phyloP scores from a whole-genome alignment of 2,329 filamentous ascomycete genomes.

The Fonsecaea pedrosoi region DNA sequence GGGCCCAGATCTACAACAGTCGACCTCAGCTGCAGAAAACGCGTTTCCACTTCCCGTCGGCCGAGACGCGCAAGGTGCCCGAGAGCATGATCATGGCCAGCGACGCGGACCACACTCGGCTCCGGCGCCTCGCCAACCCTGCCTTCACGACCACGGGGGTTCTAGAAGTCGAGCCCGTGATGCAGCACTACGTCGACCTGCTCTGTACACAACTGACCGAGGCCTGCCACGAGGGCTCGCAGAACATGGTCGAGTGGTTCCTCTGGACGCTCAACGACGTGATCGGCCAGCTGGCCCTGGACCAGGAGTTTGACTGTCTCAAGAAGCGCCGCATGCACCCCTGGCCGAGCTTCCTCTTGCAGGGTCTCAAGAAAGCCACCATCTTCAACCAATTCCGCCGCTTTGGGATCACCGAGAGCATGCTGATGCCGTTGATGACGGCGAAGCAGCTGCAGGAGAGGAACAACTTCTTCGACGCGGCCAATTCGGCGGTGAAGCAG shows the following conservation, averaged over 20 bases:
- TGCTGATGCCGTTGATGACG: slow-evolving; percentile 24
- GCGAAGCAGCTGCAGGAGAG: slow-evolving; percentile 23
- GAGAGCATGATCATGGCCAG: slow-evolving; percentile 28
- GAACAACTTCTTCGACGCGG: slow-evolving; percentile 27
- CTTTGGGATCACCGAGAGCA: slow-evolving; percentile 17
- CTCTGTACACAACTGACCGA: slow-evolving; percentile 25
- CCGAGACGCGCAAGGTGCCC: slow-evolving; percentile 15
- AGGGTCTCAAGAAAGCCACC: slow-evolving; percentile 43
- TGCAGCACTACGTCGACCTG: slow-evolving; percentile 30
- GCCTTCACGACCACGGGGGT: slow-evolving; percentile 54
- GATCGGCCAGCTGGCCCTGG: slow-evolving; percentile 45
- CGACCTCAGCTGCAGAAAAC: slow-evolving; percentile 34
- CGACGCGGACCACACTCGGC: slow-evolving; percentile 39
- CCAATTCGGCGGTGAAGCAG: slow-evolving; percentile 16
- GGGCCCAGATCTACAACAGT: slow-evolving; percentile 44
- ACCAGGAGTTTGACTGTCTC: slow-evolving; percentile 45
- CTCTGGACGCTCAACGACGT: slow-evolving; percentile 55
- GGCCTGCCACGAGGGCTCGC: slow-evolving; percentile 10
- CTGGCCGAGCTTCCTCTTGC: slow-evolving; percentile 41
- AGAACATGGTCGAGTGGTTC: slow-evolving; percentile 41
- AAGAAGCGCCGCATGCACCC: slow-evolving; percentile 41
- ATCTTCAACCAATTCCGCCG: slow-evolving; percentile 30
- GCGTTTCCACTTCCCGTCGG: slow-evolving; percentile 20
- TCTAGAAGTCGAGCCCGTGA: slow-evolving; percentile 45
- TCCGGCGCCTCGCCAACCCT: slow-evolving; percentile 47